phyloP scores from a whole-genome alignment of 495 filamentous ascomycete genomes.

The Lichenothelia convexa region DNA sequence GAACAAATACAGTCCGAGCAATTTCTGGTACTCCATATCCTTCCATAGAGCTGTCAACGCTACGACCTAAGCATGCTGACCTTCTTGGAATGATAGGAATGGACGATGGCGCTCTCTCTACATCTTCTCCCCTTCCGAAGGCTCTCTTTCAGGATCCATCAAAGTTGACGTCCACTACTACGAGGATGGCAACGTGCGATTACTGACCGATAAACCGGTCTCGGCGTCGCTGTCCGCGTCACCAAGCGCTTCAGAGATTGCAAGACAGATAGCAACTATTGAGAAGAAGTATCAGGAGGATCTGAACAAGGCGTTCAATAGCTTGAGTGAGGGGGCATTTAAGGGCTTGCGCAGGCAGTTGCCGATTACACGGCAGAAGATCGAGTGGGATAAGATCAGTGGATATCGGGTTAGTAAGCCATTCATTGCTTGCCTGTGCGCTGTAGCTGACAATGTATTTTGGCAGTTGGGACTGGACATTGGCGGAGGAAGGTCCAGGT shows the following conservation, averaged over 20 bases:
- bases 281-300: slow-evolving; percentile 96
- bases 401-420: slow-evolving; percentile 53
- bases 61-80: not conserved
- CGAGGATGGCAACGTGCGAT: slow-evolving; percentile 93
- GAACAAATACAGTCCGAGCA: slow-evolving; percentile 92
- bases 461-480: slow-evolving; percentile 24
- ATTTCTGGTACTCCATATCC: slow-evolving; percentile 61
- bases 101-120: slow-evolving; percentile 89
- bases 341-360: slow-evolving; percentile 83
- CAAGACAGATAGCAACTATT: slow-evolving; percentile 50
- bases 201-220: slow-evolving; percentile 67
- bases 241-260: slow-evolving; percentile 45
- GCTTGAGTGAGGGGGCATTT: slow-evolving; percentile 81
- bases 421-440: slow-evolving; percentile 10
- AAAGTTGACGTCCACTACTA: slow-evolving; percentile 97
- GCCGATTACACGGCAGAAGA: slow-evolving; percentile 93
- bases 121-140: slow-evolving; percentile 47
- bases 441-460: slow-evolving; percentile 38
- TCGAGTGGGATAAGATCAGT: slow-evolving; percentile 99
- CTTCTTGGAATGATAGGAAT: slow-evolving; percentile 61
- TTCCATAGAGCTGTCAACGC: not conserved
- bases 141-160: slow-evolving; percentile 43
- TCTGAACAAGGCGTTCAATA: slow-evolving; percentile 74
- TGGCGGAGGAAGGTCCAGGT: slow-evolving; percentile 21
- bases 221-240: slow-evolving; percentile 33